Percentiles rank a stretch among this genome's conserved stretches.
These are phyloP conservation scores for Escallonia rubra DNA, from an alignment of 129 eudicot genomes.

Conservation along the genomic window DNA sequence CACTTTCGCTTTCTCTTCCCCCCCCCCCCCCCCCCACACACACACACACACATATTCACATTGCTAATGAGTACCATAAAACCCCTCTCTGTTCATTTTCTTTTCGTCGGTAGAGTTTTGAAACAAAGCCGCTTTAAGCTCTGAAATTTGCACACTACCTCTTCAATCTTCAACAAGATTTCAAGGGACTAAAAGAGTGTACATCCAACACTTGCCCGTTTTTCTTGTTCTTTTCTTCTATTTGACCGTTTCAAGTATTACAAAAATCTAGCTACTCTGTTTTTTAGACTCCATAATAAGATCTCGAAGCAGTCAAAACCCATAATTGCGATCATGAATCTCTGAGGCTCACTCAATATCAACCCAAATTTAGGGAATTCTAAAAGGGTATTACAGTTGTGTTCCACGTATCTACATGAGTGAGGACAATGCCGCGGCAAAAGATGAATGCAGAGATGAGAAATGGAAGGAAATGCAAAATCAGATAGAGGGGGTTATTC, in stretches of 20 bases:
- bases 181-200: not conserved
- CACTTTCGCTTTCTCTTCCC: not conserved
- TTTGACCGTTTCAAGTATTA: constrained; percentile 15
- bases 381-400: not conserved
- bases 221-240: constrained; percentile 8
- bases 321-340: not conserved
- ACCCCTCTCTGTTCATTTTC: constrained; percentile 1
- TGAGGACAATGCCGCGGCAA: constrained; percentile 31
- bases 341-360: not conserved
- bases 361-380: constrained; percentile 13
- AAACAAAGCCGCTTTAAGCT: constrained; percentile 29
- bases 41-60: too few species aligned
- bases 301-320: not conserved
- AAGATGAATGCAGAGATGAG: constrained; percentile 25
- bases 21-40: too few species aligned
- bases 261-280: not conserved
- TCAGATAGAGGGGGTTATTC: constrained; percentile 69
- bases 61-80: too few species aligned
- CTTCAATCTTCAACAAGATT: too few species aligned
- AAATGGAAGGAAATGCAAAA: constrained; percentile 51
- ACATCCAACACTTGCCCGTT: constrained; percentile 2
- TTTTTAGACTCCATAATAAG: not conserved
- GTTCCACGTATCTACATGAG: not conserved
- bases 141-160: constrained; percentile 23
- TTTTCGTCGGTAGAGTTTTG: constrained; percentile 43